A percentile compares a stretch with the other conserved stretches of the same genome.
Conservation (phyloP, 75 land plant species). For the Azolla pinnata region DNA sequence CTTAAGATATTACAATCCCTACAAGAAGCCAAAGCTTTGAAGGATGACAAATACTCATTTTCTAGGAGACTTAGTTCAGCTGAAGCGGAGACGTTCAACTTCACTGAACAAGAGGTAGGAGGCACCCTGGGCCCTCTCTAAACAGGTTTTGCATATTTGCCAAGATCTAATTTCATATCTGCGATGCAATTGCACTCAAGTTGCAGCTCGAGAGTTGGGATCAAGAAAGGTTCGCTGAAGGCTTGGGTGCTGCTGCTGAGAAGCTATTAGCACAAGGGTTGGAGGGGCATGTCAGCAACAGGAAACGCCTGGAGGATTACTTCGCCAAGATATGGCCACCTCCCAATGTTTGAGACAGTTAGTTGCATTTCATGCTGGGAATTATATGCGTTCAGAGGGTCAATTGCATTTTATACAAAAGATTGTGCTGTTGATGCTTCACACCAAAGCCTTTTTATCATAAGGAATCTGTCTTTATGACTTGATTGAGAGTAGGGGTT, state of each 20-base stretch:
- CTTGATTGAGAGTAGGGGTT: too few species aligned
- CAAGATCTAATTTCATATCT: too few species aligned
- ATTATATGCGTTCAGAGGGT: too few species aligned
- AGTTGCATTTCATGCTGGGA: too few species aligned
- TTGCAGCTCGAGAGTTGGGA: constrained; percentile 79
- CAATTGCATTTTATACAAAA: too few species aligned
- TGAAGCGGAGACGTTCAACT: constrained; percentile 42
- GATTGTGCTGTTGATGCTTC: too few species aligned
- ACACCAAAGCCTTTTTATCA: too few species aligned
- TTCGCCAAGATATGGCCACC: constrained; percentile 94
- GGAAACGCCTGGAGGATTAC: constrained; percentile 65
- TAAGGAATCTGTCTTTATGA: too few species aligned
- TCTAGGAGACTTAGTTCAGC: constrained; percentile 47
- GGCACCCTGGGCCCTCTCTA: too few species aligned
- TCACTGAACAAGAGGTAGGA: constrained; percentile 61
- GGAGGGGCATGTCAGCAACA: constrained; percentile 65
- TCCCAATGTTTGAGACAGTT: constrained; percentile 83
- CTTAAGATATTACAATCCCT: constrained; percentile 81
- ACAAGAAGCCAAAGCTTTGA: constrained; percentile 55
- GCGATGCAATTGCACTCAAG: too few species aligned
- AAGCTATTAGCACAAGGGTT: constrained; percentile 65
- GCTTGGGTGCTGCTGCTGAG: constrained; percentile 69
- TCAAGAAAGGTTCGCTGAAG: constrained; percentile 57
- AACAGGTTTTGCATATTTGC: too few species aligned
- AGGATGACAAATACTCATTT: constrained; percentile 77